Percentiles rank a stretch among this genome's conserved stretches.
These are phyloP conservation scores for Gaeumannomyces sp. DNA, from an alignment of 2,329 filamentous ascomycete species.

Conservation along the genomic window DNA sequence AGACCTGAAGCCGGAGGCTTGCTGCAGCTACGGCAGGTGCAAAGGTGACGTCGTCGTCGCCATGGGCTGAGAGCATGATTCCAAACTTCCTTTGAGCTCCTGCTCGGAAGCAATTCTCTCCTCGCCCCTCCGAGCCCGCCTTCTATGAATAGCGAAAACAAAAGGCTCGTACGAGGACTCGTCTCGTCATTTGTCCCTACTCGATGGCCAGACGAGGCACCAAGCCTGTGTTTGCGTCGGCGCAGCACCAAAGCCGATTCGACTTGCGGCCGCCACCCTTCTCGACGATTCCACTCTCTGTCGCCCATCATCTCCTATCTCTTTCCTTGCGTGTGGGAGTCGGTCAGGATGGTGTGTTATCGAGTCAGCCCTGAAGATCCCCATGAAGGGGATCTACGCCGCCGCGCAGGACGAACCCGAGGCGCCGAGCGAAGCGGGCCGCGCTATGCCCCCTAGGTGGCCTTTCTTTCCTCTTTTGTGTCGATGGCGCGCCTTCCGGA, in stretches of 20 bases:
- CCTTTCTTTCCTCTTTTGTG: background rate
- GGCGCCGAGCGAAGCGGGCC: background rate
- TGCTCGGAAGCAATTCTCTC: background rate
- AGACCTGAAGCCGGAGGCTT: conserved; percentile 39
- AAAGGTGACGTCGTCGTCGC: conserved; percentile 43
- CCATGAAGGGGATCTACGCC: background rate
- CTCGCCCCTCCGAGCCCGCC: background rate
- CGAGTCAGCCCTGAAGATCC: background rate
- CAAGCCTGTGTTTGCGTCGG: too few relatives aligned
- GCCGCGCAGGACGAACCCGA: background rate
- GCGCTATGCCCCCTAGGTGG: background rate
- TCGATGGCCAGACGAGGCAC: background rate
- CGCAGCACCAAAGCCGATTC: background rate
- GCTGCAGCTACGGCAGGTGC: conserved; percentile 49
- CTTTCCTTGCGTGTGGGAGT: background rate
- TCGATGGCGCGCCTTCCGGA: background rate
- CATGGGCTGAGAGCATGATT: conserved; percentile 26
- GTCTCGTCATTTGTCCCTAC: background rate
- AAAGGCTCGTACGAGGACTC: background rate
- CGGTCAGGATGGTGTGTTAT: background rate
- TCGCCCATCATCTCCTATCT: background rate
- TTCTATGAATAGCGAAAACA: background rate
- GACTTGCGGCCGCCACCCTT: background rate
- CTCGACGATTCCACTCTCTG: background rate
- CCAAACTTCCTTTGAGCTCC: background rate